phyloP scores from a whole-genome alignment of 805 yeast species.

The Wickerhamomyces alni region DNA sequence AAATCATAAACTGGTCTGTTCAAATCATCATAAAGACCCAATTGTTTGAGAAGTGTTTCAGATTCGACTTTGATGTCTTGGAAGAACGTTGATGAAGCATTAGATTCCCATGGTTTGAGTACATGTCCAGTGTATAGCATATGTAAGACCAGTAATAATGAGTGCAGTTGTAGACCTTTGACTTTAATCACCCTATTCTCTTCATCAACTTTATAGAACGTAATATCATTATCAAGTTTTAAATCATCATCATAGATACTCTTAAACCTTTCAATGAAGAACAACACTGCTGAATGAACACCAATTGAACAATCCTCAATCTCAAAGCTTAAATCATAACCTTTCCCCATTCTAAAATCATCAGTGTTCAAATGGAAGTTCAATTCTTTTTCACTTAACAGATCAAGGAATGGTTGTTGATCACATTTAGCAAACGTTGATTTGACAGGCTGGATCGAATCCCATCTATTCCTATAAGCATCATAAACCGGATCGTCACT shows the following conservation, averaged over 20 bases:
- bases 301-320: constrained; percentile 28
- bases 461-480: constrained; percentile 20
- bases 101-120: constrained; percentile 42
- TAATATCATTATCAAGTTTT: constrained; percentile 12
- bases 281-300: constrained; percentile 30
- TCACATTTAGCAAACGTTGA: constrained; percentile 10
- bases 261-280: constrained; percentile 7
- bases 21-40: constrained; percentile 13
- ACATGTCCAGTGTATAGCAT: constrained; percentile 43
- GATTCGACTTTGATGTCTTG: constrained; percentile 8
- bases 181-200: constrained; percentile 20
- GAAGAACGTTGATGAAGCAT: constrained; percentile 9
- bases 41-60: constrained; percentile 3
- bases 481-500: constrained; percentile 14
- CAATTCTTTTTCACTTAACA: constrained; percentile 3
- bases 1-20: constrained; percentile 6
- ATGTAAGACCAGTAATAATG: constrained; percentile 38
- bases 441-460: constrained; percentile 6
- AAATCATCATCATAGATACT: constrained; percentile 2
- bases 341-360: constrained; percentile 19
- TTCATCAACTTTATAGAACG: constrained; percentile 5
- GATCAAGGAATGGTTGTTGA: constrained; percentile 1
- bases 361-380: constrained; percentile 4
- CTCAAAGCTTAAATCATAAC: constrained; percentile 31
- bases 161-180: constrained; percentile 13